A percentile compares a stretch with the other conserved stretches of the same genome.
Evolutionary conservation across 176 grass and related monocot genomes (phyloP).

Genomic region (Eragrostis curvula): DNA sequence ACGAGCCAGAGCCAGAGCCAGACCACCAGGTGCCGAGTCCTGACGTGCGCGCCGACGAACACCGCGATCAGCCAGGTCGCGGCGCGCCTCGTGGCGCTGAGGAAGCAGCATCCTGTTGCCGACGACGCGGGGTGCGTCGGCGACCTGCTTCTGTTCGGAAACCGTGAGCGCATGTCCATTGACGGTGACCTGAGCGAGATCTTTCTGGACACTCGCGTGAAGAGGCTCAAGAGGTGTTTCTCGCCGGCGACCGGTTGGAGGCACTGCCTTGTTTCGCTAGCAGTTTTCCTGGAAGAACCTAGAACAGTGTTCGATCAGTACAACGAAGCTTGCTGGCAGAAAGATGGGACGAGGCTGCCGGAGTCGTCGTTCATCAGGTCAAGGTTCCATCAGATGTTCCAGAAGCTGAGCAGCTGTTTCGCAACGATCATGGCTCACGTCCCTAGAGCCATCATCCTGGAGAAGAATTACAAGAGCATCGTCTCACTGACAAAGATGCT

Average conservation of each 20-base stretch:
- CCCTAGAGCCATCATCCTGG: slow-evolving; percentile 28
- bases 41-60: slow-evolving; percentile 73
- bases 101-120: slow-evolving; percentile 17
- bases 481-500: slow-evolving; percentile 41
- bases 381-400: slow-evolving; percentile 34
- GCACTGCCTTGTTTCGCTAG: slow-evolving; percentile 38
- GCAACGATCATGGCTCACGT: slow-evolving; percentile 45
- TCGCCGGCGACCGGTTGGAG: slow-evolving; percentile 47
- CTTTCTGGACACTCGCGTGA: slow-evolving; percentile 57
- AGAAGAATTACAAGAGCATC: slow-evolving; percentile 41
- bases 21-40: slow-evolving; percentile 41
- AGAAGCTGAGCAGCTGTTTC: slow-evolving; percentile 34
- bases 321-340: background rate
- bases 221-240: slow-evolving; percentile 46
- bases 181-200: slow-evolving; percentile 42
- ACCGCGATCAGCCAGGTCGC: slow-evolving; percentile 65
- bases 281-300: slow-evolving; percentile 22
- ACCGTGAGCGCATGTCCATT: slow-evolving; percentile 40
- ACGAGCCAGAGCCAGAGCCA: too few relatives aligned
- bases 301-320: background rate
- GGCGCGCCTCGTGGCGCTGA: slow-evolving; percentile 43
- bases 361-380: slow-evolving; percentile 46
- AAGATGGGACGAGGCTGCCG: background rate
- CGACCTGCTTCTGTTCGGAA: slow-evolving; percentile 66
- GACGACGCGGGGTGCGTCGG: background rate